These are phyloP conservation scores for Phytophthora sp. DNA, from an alignment of 352 stramenopile species.

Conservation along the genomic window DNA sequence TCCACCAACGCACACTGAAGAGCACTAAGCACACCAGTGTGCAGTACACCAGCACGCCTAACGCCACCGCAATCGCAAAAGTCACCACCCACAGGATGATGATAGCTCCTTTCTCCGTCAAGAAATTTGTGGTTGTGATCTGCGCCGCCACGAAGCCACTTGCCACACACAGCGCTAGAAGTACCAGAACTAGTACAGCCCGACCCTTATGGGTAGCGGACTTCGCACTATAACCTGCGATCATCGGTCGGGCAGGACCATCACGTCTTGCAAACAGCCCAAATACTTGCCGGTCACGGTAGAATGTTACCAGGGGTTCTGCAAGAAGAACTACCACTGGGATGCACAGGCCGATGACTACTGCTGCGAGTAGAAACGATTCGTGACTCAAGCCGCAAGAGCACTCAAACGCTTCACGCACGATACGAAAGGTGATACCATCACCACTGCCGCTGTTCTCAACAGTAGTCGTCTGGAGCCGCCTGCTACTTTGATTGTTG, in stretches of 20 bases:
- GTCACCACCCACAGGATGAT: conserved; percentile 53
- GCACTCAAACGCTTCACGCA: conserved; percentile 53
- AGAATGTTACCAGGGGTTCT: conserved; percentile 68
- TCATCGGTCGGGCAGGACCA: conserved; percentile 30
- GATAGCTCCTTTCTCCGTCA: conserved; percentile 34
- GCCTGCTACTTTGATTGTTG: conserved; percentile 2
- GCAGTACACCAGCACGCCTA: conserved; percentile 57
- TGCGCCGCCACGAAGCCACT: conserved; percentile 42
- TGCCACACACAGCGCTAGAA: conserved; percentile 39
- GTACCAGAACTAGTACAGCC: conserved; percentile 36
- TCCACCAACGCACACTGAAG: conserved; percentile 54
- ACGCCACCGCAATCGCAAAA: conserved; percentile 46
- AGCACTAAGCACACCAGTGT: conserved; percentile 43
- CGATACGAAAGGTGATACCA: conserved; percentile 55
- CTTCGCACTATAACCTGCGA: conserved; percentile 36
- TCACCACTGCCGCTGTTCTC: conserved; percentile 12
- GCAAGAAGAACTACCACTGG: conserved; percentile 46
- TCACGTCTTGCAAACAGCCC: conserved; percentile 48
- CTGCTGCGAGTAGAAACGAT: conserved; percentile 46
- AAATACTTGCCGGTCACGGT: conserved; percentile 55
- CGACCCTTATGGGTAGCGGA: conserved; percentile 47
- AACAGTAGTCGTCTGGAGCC: conserved; percentile 15
- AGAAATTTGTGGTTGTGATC: conserved; percentile 46
- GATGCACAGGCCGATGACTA: conserved; percentile 46
- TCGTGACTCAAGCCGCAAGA: conserved; percentile 50